A percentile compares a stretch with the other conserved stretches of the same genome.
Conservation (phyloP, 2,329 filamentous ascomycete species). For the Pseudopithomyces maydicus region DNA sequence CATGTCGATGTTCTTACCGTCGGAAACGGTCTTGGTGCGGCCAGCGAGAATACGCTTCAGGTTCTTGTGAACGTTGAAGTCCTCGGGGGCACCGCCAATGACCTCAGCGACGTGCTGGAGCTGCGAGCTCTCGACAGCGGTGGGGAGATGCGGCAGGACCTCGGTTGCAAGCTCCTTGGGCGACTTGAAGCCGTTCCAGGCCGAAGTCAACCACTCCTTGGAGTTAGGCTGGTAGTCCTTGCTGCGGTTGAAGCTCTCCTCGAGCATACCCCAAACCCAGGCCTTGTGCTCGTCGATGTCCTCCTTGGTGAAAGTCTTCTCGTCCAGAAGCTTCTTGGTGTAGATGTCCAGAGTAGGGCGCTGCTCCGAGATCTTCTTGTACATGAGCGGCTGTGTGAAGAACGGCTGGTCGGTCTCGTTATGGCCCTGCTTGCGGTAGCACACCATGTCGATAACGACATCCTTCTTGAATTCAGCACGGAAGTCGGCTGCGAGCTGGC, state of each 20-base stretch:
- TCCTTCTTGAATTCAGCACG: constrained; percentile 98
- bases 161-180: constrained; percentile 96
- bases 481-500: constrained; percentile 96
- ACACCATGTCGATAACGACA: constrained; percentile 96
- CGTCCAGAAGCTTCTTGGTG: constrained; percentile 84
- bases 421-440: constrained; percentile 98
- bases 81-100: constrained; percentile 79
- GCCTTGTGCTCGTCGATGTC: constrained; percentile 99
- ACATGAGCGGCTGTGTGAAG: constrained; percentile 99
- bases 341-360: constrained; percentile 88
- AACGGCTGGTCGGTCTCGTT: constrained; percentile 99
- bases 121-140: constrained; percentile 73
- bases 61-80: constrained; percentile 90
- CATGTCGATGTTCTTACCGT: constrained; percentile 97
- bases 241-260: constrained; percentile 95
- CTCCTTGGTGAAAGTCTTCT: constrained; percentile 95
- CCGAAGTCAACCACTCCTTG: constrained; percentile 98
- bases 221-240: constrained; percentile 96
- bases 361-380: constrained; percentile 92
- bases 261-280: constrained; percentile 99
- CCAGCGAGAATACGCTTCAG: constrained; percentile 92
- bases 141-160: constrained; percentile 88
- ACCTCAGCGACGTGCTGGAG: constrained; percentile 82
- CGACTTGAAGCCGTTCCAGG: constrained; percentile 99
- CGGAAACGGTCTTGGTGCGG: constrained; percentile 87